phyloP scores from a whole-genome alignment of 2,329 filamentous ascomycete genomes.

The Arachnomyces sp. region DNA sequence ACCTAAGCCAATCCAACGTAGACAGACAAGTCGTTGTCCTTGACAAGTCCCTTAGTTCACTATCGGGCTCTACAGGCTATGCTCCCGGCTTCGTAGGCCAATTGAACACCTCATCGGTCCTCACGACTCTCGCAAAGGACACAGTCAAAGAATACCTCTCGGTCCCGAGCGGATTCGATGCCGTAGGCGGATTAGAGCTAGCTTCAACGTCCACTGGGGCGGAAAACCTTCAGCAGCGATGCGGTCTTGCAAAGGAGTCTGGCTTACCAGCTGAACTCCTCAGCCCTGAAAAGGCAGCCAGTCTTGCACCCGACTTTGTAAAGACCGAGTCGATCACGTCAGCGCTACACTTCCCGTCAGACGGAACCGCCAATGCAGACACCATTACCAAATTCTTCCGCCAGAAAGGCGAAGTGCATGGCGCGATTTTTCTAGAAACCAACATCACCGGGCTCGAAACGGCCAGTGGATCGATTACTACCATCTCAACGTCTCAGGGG shows the following conservation, averaged over 20 bases:
- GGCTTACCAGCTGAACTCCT: conserved; percentile 21
- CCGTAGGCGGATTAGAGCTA: conserved; percentile 21
- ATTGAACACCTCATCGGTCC: conserved; percentile 24
- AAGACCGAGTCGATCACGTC: conserved; percentile 14
- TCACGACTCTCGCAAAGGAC: conserved; percentile 25
- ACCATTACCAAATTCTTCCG: conserved; percentile 20
- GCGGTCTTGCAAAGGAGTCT: conserved; percentile 13
- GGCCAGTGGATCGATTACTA: conserved; percentile 4
- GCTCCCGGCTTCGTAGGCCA: conserved; percentile 31
- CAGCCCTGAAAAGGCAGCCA: conserved; percentile 14
- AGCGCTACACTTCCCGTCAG: conserved; percentile 19
- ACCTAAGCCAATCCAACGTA: conserved; percentile 17
- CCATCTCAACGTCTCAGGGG: conserved; percentile 14
- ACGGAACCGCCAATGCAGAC: conserved; percentile 21
- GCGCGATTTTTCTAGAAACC: conserved; percentile 18
- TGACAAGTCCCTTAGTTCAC: conserved; percentile 19
- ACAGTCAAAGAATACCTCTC: conserved; percentile 23
- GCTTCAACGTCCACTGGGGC: conserved; percentile 16
- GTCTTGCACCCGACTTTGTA: conserved; percentile 22
- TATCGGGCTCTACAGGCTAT: conserved; percentile 26
- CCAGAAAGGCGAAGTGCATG: conserved; percentile 14
- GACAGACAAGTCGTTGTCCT: conserved; percentile 17
- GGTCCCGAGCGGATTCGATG: conserved; percentile 21
- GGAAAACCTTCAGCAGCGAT: conserved; percentile 14
- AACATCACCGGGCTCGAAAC: conserved; percentile 14